Evolutionary conservation across 768 basidiomycete genomes (phyloP).

Genomic region (Artomyces pyxidatus): DNA sequence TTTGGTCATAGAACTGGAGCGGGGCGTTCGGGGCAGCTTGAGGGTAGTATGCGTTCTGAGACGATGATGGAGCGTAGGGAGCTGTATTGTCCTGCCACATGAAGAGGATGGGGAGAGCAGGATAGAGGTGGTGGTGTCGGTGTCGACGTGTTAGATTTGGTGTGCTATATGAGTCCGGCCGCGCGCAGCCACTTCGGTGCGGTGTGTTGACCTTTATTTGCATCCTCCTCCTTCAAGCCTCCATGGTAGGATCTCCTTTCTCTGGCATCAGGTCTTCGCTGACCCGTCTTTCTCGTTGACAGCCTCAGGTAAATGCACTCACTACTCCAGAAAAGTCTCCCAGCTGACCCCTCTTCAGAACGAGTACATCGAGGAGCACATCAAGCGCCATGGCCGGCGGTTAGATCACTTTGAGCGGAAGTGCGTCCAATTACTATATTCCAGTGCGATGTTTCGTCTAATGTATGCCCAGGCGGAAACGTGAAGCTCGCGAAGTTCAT

Average conservation of each 20-base stretch:
- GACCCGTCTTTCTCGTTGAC: slow-evolving; percentile 5
- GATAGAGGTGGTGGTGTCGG: too few relatives aligned
- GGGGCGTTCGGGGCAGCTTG: slow-evolving; percentile 37
- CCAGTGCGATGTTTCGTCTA: slow-evolving; percentile 1
- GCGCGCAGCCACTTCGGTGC: too few relatives aligned
- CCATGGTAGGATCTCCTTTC: slow-evolving; percentile 10
- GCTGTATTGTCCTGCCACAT: slow-evolving; percentile 75
- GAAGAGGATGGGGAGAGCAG: slow-evolving; percentile 4
- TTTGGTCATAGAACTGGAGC: slow-evolving; percentile 70
- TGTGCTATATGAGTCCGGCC: slow-evolving; percentile 2
- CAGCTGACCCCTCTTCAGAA: slow-evolving; percentile 52
- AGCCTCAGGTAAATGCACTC: slow-evolving; percentile 19
- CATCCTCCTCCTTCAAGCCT: neutral
- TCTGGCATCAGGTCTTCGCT: neutral
- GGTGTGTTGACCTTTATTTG: slow-evolving; percentile 2
- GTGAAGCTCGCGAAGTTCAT: slow-evolving; percentile 71
- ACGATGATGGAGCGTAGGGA: slow-evolving; percentile 50
- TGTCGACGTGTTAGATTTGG: slow-evolving; percentile 1
- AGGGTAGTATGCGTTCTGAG: slow-evolving; percentile 52
- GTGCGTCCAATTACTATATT: slow-evolving; percentile 38
- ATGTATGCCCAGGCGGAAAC: slow-evolving; percentile 55
- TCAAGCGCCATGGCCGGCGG: slow-evolving; percentile 92
- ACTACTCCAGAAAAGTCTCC: neutral
- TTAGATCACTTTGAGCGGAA: slow-evolving; percentile 94
- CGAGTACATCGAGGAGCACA: slow-evolving; percentile 99